Percentiles rank a stretch among this genome's conserved stretches.
Evolutionary conservation across 179 eudicot genomes (phyloP).

Genomic region (Heliamphora pulchella): DNA sequence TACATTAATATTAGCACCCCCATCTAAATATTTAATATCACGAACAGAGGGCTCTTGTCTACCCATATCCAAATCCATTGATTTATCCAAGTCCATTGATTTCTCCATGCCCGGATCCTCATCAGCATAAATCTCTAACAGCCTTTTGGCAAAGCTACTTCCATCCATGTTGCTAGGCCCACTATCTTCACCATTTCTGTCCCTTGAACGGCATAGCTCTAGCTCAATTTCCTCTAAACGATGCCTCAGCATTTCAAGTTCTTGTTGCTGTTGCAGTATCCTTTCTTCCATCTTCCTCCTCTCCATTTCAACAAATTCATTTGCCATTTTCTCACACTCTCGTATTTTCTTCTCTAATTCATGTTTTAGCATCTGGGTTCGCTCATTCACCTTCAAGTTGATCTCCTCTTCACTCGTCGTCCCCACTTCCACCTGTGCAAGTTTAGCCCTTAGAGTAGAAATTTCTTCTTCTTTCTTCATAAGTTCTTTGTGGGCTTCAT

Average conservation of each 20-base stretch:
- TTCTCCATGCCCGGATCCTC: slow-evolving; percentile 82
- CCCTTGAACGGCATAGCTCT: slow-evolving; percentile 53
- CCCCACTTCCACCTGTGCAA: slow-evolving; percentile 37
- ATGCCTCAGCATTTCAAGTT: slow-evolving; percentile 61
- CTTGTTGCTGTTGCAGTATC: slow-evolving; percentile 60
- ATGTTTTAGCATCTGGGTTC: slow-evolving; percentile 39
- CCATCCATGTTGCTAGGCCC: slow-evolving; percentile 34
- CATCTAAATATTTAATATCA: slow-evolving; percentile 40
- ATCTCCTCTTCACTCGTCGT: slow-evolving; percentile 48
- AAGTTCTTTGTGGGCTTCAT: slow-evolving; percentile 70
- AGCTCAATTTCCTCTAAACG: slow-evolving; percentile 75
- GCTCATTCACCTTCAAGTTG: slow-evolving; percentile 56
- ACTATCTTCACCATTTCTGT: slow-evolving; percentile 32
- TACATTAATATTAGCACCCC: slow-evolving; percentile 9
- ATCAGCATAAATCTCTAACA: slow-evolving; percentile 51
- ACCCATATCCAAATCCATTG: slow-evolving; percentile 39
- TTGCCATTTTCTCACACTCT: slow-evolving; percentile 77
- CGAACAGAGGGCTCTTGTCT: slow-evolving; percentile 27
- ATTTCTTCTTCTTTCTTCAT: slow-evolving; percentile 77
- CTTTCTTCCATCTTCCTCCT: slow-evolving; percentile 78
- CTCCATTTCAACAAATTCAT: slow-evolving; percentile 70
- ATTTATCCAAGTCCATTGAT: slow-evolving; percentile 80
- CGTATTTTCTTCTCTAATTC: slow-evolving; percentile 66
- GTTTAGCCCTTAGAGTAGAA: slow-evolving; percentile 55
- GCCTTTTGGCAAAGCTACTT: slow-evolving; percentile 47